Evolutionary conservation across 2,329 filamentous ascomycete species (phyloP), one percentile per base, ranked within the genome.

Genomic region (Diaporthe humulicola): DNA sequence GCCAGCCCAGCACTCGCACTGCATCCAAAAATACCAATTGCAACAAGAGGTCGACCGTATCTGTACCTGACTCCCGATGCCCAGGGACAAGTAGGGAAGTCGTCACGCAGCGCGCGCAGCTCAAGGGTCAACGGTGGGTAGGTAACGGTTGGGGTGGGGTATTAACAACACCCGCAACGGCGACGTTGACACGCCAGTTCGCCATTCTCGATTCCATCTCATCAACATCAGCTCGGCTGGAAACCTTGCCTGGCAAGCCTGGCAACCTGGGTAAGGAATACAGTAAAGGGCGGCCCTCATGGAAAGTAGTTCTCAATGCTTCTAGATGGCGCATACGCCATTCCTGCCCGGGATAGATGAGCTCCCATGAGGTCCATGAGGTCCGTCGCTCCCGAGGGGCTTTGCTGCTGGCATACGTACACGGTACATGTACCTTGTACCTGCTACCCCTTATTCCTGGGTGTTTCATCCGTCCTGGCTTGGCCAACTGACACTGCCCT

Each of bases 381-480:
- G n/a, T 22, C 52, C 50, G 67, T 25, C 19, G 52, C 38, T 48
- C 45, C 38, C 28, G 52, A 48, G 30, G 28, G 5, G 15, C 22
- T 38, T 14, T 19, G 25, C 28, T 33, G 52, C 52, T 17, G 17
- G 28, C 22, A 36, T n/a, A 7, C 28, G 54, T 7, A 38, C 56
- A 19, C 30, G 56, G 56, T 40, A 60, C 33, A 60, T 60, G 50
- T 42, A n/a, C 50, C 19, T 42, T 28, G n/a, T 38, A 57, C 38
- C 36, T 57, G 54, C 57, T 64, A 54, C 56, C 70, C 70, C 70
- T 64, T 72, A 72, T 72, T 70, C 50, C 57, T 64, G 70, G 33
- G 70, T 72, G 70, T 72, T 72, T 72, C 70, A 72, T 72, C 64
- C 70, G 70, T 64, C 70, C 70, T 54, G 70, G 70, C 42, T 64